phyloP scores from a whole-genome alignment of 345 rosid genomes.

The Carallia brachiata region DNA sequence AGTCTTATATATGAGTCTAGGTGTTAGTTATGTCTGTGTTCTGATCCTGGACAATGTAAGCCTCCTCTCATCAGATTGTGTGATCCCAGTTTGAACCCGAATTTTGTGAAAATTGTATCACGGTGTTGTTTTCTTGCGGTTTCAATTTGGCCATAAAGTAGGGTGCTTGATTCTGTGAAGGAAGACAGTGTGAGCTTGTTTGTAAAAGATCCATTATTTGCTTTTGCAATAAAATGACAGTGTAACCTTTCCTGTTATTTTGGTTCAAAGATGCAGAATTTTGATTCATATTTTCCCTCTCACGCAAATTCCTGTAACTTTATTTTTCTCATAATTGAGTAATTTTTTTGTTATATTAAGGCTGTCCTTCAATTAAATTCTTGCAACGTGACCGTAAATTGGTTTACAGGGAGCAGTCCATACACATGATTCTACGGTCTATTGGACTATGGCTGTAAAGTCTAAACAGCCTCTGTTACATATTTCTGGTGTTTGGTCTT shows the following conservation, averaged over 20 bases:
- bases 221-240: background rate
- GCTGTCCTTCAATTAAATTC: too few species aligned
- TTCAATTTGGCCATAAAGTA: background rate
- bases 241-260: background rate
- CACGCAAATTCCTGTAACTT: too few species aligned
- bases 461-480: too few species aligned
- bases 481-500: too few species aligned
- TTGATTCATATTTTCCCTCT: background rate
- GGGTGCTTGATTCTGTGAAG: background rate
- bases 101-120: background rate
- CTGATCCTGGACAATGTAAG: conserved; percentile 3
- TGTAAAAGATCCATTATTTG: background rate
- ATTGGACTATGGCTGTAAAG: too few species aligned
- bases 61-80: background rate
- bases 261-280: background rate
- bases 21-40: conserved; percentile 14
- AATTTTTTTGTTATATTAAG: too few species aligned
- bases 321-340: too few species aligned
- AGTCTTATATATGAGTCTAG: conserved; percentile 19
- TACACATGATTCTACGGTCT: too few species aligned
- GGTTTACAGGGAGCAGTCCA: too few species aligned
- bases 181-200: background rate
- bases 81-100: background rate
- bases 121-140: background rate
- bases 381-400: too few species aligned